phyloP scores from a whole-genome alignment of 192 early-diverging fungal species.

The Thoreauomyces humboldtii region DNA sequence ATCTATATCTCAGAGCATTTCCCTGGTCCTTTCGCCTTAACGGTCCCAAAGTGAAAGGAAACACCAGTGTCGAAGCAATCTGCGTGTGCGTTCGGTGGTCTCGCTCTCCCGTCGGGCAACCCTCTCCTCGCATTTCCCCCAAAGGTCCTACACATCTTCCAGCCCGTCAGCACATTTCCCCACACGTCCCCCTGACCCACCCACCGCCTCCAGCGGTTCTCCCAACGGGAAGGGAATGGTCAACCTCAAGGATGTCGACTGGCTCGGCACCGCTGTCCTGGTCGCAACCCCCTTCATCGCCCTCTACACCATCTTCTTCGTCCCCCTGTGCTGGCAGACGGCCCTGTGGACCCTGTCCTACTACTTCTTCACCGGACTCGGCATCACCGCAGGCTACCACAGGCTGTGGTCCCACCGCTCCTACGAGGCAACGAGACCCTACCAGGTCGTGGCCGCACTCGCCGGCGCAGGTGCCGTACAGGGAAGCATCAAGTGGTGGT shows the following conservation, averaged over 20 bases:
- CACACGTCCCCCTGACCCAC: too few species aligned
- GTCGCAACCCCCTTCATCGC: constrained; percentile 69
- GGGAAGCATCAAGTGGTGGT: constrained; percentile 57
- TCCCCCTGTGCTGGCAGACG: constrained; percentile 66
- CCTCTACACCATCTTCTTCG: constrained; percentile 76
- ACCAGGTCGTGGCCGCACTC: constrained; percentile 36
- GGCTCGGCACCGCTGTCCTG: constrained; percentile 34
- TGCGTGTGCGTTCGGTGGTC: too few species aligned
- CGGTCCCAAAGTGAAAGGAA: too few species aligned
- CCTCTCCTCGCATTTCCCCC: too few species aligned
- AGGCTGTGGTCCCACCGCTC: constrained; percentile 53
- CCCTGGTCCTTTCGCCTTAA: too few species aligned
- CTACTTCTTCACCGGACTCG: constrained; percentile 78
- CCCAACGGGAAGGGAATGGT: too few species aligned
- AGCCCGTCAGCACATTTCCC: too few species aligned
- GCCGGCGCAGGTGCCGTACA: constrained; percentile 45
- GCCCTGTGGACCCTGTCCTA: constrained; percentile 65
- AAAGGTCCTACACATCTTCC: too few species aligned
- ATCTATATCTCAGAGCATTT: too few species aligned
- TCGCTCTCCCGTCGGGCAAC: too few species aligned
- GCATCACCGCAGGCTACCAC: constrained; percentile 67
- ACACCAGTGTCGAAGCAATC: too few species aligned
- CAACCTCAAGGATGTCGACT: constrained; percentile 34
- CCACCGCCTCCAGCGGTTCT: too few species aligned
- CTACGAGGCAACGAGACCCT: constrained; percentile 42